These are phyloP conservation scores for Ophiostoma fasciatum DNA, from an alignment of 2,329 filamentous ascomycete species.

Conservation along the genomic window DNA sequence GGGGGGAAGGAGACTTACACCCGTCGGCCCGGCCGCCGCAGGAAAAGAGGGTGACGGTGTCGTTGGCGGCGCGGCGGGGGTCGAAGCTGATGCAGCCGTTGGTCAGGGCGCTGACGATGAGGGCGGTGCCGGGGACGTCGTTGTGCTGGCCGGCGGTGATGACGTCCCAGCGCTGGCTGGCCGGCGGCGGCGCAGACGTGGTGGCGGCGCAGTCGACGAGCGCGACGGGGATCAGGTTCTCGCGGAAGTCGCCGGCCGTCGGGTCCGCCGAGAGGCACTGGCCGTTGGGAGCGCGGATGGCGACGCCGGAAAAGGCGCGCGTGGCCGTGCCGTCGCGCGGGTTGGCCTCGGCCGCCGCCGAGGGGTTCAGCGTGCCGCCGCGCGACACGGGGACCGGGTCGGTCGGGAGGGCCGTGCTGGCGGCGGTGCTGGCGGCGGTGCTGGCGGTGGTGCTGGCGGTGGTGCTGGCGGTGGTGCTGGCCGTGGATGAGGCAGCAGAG, in stretches of 20 bases:
- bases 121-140: conserved; percentile 24
- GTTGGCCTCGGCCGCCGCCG: conserved; percentile 34
- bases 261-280: conserved; percentile 37
- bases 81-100: conserved; percentile 39
- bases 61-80: conserved; percentile 24
- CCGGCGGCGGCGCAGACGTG: too few relatives aligned
- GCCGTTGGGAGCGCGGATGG: conserved; percentile 32
- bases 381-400: conserved; percentile 32
- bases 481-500: neutral
- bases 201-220: conserved; percentile 29
- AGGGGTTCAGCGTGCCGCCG: conserved; percentile 32
- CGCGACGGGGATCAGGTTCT: conserved; percentile 36
- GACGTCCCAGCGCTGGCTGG: conserved; percentile 35
- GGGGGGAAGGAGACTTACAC: conserved; percentile 16
- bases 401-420: conserved; percentile 25
- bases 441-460: neutral
- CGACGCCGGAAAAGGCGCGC: conserved; percentile 28
- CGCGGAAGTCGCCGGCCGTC: conserved; percentile 36
- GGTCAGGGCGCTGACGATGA: conserved; percentile 34
- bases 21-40: conserved; percentile 37
- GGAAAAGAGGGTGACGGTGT: conserved; percentile 35
- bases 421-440: conserved; percentile 9
- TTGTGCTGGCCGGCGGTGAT: conserved; percentile 35
- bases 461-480: neutral
- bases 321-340: conserved; percentile 30